Evolutionary conservation across 2,329 filamentous ascomycete genomes (phyloP), one percentile per base, ranked within the genome.

Genomic region (Cercospora sp.): DNA sequence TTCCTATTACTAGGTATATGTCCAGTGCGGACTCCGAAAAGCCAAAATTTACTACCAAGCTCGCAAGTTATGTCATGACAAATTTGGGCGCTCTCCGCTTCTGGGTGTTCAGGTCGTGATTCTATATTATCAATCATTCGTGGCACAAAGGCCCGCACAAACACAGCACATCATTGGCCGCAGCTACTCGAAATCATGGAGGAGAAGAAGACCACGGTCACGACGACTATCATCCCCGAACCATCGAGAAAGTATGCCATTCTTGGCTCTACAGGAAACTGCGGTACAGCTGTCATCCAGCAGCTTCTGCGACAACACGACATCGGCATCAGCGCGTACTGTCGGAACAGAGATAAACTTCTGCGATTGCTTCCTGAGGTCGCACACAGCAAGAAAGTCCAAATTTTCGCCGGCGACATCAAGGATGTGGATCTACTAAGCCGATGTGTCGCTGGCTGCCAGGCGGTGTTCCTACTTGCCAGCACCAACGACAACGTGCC

Each of bases 291-390:
- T 2, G 75, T 85, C 30, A 76, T 85, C 42, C 58, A 79, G 23
- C 76, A 75, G 42, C 77, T 85, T 1, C 77, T 84, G 4, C 60
- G 75, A 10, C 62, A 63, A 0, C 75, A 78, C 0, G 40, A 77
- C 8, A 72, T 64, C 36, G 68, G 70, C 3, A 75, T 85, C 67
- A 70, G 82, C 65, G 82, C 80, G 20, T 85, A 82, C 74, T 83
- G 82, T 65, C 83, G 83, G 66, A 80, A 79, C 71, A 68, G 73
- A 16, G 30, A 74, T 8, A 85, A 84, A 70, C 78, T 85, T 3
- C 16, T 72, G 3, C 66, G 63, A 0, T 64, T 79, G 3, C 9
- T 81, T 1, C 82, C 83, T 1, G 72, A 75, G n/a, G 58, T 79
- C 5, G 66, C 53, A 1, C 69, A 76, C 7, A 78, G 73, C 68